phyloP scores from a whole-genome alignment of 441 rosid genomes.

The Pelargonium cotyledonis region DNA sequence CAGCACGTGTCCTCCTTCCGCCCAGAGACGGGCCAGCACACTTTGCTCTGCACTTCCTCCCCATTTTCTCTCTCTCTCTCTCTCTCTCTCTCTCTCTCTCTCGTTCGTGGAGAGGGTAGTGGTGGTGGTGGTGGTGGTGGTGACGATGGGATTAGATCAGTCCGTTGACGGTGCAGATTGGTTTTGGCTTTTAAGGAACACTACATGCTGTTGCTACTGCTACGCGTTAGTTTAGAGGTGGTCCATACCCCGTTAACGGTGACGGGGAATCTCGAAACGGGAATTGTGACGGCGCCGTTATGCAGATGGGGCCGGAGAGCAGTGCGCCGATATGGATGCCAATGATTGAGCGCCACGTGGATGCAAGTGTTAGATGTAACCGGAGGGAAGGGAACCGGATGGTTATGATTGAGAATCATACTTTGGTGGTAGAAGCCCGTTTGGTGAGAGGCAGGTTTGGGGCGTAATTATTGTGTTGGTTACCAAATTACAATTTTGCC shows the following conservation, averaged over 20 bases:
- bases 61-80: constrained; percentile 21
- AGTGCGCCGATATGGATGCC: constrained; percentile 15
- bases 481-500: background rate
- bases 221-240: constrained; percentile 25
- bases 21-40: constrained; percentile 24
- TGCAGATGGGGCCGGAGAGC: constrained; percentile 18
- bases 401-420: constrained; percentile 26
- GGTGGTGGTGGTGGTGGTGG: constrained; percentile 20
- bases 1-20: constrained; percentile 32
- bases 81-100: too few relatives aligned
- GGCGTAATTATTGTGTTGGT: constrained; percentile 18
- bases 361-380: background rate
- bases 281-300: constrained; percentile 82
- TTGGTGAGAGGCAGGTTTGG: constrained; percentile 7
- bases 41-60: constrained; percentile 34
- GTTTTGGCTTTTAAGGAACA: constrained; percentile 16
- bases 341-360: constrained; percentile 29
- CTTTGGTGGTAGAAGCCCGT: constrained; percentile 14
- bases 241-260: constrained; percentile 43
- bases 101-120: constrained; percentile 9
- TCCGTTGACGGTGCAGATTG: constrained; percentile 40
- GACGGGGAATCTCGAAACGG: constrained; percentile 62
- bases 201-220: background rate
- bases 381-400: constrained; percentile 6
- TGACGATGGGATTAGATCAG: constrained; percentile 12